phyloP scores from a whole-genome alignment of 1,284 basidiomycete genomes.

The Peniophora sp. region DNA sequence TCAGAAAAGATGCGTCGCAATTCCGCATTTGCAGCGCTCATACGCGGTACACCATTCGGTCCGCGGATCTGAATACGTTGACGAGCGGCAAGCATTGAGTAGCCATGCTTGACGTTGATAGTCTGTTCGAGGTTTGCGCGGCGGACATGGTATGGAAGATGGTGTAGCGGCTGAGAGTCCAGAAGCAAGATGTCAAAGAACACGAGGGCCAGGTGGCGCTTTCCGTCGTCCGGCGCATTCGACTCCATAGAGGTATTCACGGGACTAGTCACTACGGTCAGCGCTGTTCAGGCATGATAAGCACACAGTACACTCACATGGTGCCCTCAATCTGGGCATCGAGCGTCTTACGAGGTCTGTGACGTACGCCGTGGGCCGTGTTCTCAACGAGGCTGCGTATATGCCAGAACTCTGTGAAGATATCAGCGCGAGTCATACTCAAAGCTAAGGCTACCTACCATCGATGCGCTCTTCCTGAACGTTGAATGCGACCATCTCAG shows the following conservation, averaged over 20 bases:
- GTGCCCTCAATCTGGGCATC: constrained; percentile 8
- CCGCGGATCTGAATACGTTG: constrained; percentile 25
- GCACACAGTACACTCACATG: too few species aligned
- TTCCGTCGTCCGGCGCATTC: constrained; percentile 28
- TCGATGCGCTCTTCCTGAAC: constrained; percentile 44
- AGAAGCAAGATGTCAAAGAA: constrained; percentile 79
- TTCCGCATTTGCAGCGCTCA: constrained; percentile 14
- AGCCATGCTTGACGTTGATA: constrained; percentile 45
- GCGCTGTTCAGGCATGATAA: background rate
- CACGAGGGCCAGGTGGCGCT: constrained; percentile 65
- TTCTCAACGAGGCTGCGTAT: constrained; percentile 49
- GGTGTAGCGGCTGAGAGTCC: constrained; percentile 50
- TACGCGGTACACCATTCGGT: constrained; percentile 3
- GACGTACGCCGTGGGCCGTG: constrained; percentile 45
- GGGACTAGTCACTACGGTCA: constrained; percentile 5
- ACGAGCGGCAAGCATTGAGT: constrained; percentile 55
- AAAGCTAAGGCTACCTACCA: constrained; percentile 28
- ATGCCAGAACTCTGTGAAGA: constrained; percentile 59
- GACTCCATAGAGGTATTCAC: constrained; percentile 40
- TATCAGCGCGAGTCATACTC: constrained; percentile 2
- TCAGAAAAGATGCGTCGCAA: constrained; percentile 44
- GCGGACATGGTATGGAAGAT: constrained; percentile 48
- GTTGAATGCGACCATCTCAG: constrained; percentile 82
- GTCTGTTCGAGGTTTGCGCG: constrained; percentile 52
- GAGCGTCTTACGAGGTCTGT: constrained; percentile 11